phyloP scores from a whole-genome alignment of 1,284 basidiomycete species.

The Leccinum insigne region DNA sequence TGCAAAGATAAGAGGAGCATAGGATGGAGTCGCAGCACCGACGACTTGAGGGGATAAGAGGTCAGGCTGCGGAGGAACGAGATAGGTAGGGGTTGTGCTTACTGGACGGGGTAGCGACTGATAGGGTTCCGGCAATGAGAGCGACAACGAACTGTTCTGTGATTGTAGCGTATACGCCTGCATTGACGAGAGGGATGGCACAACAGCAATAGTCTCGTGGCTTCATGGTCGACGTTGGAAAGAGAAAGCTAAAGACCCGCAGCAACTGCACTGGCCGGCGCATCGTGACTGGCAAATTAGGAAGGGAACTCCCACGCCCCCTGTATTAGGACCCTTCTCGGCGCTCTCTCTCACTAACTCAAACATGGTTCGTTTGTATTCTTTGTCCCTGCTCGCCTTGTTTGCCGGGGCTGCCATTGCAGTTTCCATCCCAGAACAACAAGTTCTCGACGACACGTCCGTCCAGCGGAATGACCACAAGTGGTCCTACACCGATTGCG shows the following conservation, averaged over 20 bases:
- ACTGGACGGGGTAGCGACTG: conserved; percentile 81
- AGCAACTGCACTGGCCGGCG: neutral
- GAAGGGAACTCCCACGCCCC: conserved; percentile 25
- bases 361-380: conserved; percentile 45
- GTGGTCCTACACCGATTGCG: conserved; percentile 62
- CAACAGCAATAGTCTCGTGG: conserved; percentile 78
- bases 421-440: conserved; percentile 39
- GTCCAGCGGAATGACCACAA: conserved; percentile 39
- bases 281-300: conserved; percentile 1
- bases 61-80: conserved; percentile 2
- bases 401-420: conserved; percentile 36
- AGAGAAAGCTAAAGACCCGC: neutral
- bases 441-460: conserved; percentile 36
- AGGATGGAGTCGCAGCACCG: conserved; percentile 76
- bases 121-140: conserved; percentile 73
- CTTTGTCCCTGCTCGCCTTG: conserved; percentile 39
- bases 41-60: conserved; percentile 58
- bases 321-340: conserved; percentile 11
- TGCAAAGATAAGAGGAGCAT: conserved; percentile 74
- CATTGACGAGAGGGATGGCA: conserved; percentile 85
- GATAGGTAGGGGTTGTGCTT: conserved; percentile 29
- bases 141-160: conserved; percentile 73
- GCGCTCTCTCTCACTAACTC: conserved; percentile 3
- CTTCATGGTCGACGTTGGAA: conserved; percentile 45
- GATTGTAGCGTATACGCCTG: conserved; percentile 83